A percentile compares a stretch with the other conserved stretches of the same genome.
phyloP scores from a whole-genome alignment of 768 basidiomycete genomes.

The Psilocybe cyanescens region DNA sequence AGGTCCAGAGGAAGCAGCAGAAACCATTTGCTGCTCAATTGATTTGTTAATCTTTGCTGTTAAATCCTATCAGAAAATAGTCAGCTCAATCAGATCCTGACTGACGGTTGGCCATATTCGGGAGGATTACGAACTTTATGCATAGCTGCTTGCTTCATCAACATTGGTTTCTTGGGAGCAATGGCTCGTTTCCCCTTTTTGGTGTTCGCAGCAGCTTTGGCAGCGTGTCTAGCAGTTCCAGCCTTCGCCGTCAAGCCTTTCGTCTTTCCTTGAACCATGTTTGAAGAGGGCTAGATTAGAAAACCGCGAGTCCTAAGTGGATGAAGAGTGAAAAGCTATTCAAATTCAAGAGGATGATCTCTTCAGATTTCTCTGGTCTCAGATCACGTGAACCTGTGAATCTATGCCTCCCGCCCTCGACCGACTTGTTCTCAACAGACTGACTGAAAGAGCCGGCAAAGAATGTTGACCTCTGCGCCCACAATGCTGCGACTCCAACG shows the following conservation, averaged over 20 bases:
- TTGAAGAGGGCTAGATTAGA: neutral
- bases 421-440: constrained; percentile 22
- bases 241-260: constrained; percentile 72
- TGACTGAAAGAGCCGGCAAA: constrained; percentile 24
- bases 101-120: neutral
- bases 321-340: neutral
- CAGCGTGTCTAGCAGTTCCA: constrained; percentile 57
- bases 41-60: constrained; percentile 91
- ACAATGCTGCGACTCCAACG: constrained; percentile 58
- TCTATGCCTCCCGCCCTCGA: constrained; percentile 39
- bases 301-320: neutral
- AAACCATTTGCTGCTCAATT: constrained; percentile 90
- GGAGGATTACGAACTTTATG: constrained; percentile 59
- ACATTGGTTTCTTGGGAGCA: constrained; percentile 78
- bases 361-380: neutral
- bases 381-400: constrained; percentile 37
- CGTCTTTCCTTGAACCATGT: constrained; percentile 86
- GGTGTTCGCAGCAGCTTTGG: constrained; percentile 67
- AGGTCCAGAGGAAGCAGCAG: constrained; percentile 87
- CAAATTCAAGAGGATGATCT: neutral
- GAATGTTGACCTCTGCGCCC: constrained; percentile 50
- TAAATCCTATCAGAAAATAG: constrained; percentile 58
- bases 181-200: constrained; percentile 83
- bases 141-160: constrained; percentile 77
- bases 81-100: neutral